phyloP scores from a whole-genome alignment of 495 filamentous ascomycete species.

The Penicillium odoratum region DNA sequence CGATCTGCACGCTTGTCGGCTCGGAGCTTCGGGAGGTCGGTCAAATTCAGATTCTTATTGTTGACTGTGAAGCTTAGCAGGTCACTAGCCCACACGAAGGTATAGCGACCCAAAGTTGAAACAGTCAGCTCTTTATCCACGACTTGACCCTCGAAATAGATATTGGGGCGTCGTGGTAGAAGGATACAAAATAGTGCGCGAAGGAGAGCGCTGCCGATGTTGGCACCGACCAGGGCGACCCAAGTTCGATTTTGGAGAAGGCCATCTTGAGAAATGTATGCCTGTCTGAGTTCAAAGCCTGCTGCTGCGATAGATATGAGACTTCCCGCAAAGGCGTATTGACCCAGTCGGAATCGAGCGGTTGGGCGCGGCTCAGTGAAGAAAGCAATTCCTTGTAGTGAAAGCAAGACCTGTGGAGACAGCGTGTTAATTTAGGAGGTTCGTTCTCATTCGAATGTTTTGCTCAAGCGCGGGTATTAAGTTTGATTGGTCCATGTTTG shows the following conservation, averaged over 20 bases:
- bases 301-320: conserved; percentile 20
- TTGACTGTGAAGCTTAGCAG: conserved; percentile 54
- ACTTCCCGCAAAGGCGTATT: conserved; percentile 34
- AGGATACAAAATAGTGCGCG: conserved; percentile 34
- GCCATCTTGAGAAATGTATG: conserved; percentile 13
- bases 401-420: conserved; percentile 24
- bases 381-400: conserved; percentile 35
- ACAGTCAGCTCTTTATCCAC: conserved; percentile 66
- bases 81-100: conserved; percentile 59
- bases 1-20: conserved; percentile 27
- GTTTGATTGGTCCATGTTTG: background rate
- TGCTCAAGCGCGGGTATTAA: background rate
- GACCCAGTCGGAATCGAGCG: conserved; percentile 29
- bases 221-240: conserved; percentile 21
- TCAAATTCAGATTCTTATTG: conserved; percentile 58
- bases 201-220: conserved; percentile 26
- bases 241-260: conserved; percentile 13
- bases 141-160: conserved; percentile 53
- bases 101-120: conserved; percentile 61
- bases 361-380: conserved; percentile 36
- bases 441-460: background rate
- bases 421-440: background rate
- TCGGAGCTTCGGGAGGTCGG: conserved; percentile 54
- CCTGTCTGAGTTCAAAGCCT: conserved; percentile 20
- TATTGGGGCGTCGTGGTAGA: conserved; percentile 67